Evolutionary conservation across 2,329 filamentous ascomycete genomes (phyloP).

Genomic region (Sporothrix dimorphospora): DNA sequence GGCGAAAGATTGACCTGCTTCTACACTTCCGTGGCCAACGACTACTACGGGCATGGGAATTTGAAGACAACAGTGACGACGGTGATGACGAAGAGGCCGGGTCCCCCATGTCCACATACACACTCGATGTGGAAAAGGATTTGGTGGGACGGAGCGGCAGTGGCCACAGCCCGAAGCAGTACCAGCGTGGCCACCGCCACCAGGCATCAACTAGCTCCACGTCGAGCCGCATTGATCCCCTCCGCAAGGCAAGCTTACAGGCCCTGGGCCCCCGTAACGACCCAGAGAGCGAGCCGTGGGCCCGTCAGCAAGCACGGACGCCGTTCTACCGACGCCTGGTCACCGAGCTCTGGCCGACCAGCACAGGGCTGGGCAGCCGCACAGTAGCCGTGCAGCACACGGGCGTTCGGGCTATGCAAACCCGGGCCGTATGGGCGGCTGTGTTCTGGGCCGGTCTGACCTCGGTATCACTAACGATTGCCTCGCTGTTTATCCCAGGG

Average conservation of each 20-base stretch:
- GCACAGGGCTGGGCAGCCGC: neutral
- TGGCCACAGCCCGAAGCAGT: neutral
- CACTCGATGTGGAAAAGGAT: conserved; percentile 26
- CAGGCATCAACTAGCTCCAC: conserved; percentile 23
- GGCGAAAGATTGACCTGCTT: conserved; percentile 44
- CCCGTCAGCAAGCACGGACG: conserved; percentile 37
- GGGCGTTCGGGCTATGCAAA: conserved; percentile 42
- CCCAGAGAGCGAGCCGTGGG: conserved; percentile 41
- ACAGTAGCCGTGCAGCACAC: conserved; percentile 40
- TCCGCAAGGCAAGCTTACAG: conserved; percentile 40
- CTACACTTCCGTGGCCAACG: conserved; percentile 42
- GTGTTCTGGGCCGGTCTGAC: conserved; percentile 43
- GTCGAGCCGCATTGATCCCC: conserved; percentile 34
- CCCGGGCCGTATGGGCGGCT: conserved; percentile 41
- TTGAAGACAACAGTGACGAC: conserved; percentile 26
- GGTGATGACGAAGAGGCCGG: conserved; percentile 28
- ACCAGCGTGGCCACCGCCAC: conserved; percentile 26
- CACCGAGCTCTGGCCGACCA: conserved; percentile 34
- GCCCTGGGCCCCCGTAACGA: conserved; percentile 43
- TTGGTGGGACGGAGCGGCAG: neutral
- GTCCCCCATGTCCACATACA: neutral
- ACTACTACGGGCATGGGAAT: conserved; percentile 47
- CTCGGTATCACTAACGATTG: conserved; percentile 39
- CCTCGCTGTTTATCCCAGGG: conserved; percentile 40
- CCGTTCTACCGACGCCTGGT: conserved; percentile 39